Conservation (phyloP, 768 basidiomycete species). For the Cyclocybe aegerita region DNA sequence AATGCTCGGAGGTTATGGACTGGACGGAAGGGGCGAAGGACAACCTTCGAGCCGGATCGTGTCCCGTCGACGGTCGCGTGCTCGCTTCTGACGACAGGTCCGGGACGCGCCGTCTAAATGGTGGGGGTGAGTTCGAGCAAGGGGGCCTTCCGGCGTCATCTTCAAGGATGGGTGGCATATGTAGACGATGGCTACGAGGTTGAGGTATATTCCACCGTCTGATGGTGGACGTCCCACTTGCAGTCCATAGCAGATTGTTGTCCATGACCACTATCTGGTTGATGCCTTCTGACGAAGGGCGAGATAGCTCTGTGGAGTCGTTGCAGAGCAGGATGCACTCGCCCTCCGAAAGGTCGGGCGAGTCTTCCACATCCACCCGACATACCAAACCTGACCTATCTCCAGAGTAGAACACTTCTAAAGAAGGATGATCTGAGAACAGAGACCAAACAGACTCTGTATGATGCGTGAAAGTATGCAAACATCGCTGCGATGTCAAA, state of each 20-base stretch:
- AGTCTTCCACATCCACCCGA: conserved; percentile 86
- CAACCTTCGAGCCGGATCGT: conserved; percentile 21
- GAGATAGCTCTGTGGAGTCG: conserved; percentile 44
- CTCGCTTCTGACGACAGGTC: conserved; percentile 21
- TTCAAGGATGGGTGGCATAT: conserved; percentile 11
- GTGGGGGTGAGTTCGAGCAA: conserved; percentile 9
- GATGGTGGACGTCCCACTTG: conserved; percentile 78
- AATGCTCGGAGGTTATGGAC: conserved; percentile 33
- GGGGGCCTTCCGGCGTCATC: conserved; percentile 27
- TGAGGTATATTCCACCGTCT: conserved; percentile 78
- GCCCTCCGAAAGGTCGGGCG: conserved; percentile 79
- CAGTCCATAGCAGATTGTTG: conserved; percentile 87
- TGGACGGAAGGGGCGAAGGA: conserved; percentile 34
- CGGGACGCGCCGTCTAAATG: conserved; percentile 12
- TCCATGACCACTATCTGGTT: conserved; percentile 83
- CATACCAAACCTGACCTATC: conserved; percentile 90
- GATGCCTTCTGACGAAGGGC: conserved; percentile 51
- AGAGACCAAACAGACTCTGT: conserved; percentile 95
- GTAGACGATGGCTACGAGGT: conserved; percentile 37
- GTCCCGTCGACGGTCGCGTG: conserved; percentile 28
- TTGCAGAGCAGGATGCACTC: conserved; percentile 85
- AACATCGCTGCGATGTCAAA: conserved; percentile 78
- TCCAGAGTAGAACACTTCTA: conserved; percentile 92
- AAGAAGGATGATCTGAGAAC: conserved; percentile 80
- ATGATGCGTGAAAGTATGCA: conserved; percentile 97